Evolutionary conservation across 257 asterid genomes (phyloP), one percentile per base, ranked within the genome.

Genomic region (Eustoma russellianum): DNA sequence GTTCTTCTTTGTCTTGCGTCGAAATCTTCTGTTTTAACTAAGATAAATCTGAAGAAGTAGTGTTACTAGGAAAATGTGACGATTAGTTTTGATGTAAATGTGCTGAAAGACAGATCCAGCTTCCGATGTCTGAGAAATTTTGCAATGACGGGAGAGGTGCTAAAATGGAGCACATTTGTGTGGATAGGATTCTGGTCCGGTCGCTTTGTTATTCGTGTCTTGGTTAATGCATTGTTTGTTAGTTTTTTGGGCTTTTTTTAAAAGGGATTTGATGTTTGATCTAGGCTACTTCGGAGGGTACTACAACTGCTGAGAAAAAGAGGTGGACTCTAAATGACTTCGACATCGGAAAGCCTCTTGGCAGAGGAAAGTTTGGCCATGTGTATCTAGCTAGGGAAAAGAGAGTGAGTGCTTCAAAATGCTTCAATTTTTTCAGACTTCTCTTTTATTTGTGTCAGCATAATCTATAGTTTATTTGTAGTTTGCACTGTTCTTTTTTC

Each of bases 351-450:
- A 86, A 83, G 79, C 91, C 95, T 66, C 94, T 86, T 19, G 94
- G 95, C 41, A 74, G 91, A 68, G 96, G 94, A 52, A 86, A 86
- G 69, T 86, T 86, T 65, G 94, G 95, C 12, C 94, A 86, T 60
- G 95, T 86, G 33, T 86, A 83, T 70, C 71, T 86, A 35, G 88
- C 94, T 12, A 81, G 81, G 74, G 95, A 86, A 54, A 86, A 83
- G 70, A 83, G 70, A 88, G 95, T 79, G 1, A 57, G 73, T 72
- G 46, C 17, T 49, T 34, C 28, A 5, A 41, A 11, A 14, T 33
- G 34, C 19, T 38, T 38, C 43, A 38, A 11, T 38, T 7, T 38
- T 7, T 38, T 38, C 43, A 2, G 43, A 6, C 6, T 2, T 8
- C 6, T 8, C 2, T 38, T 38, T 38, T 38, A 11, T 38, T 38